Percentiles rank a stretch among this genome's conserved stretches.
Evolutionary conservation across 805 yeast genomes (phyloP).

Genomic region (Barnettozyma siamensis): DNA sequence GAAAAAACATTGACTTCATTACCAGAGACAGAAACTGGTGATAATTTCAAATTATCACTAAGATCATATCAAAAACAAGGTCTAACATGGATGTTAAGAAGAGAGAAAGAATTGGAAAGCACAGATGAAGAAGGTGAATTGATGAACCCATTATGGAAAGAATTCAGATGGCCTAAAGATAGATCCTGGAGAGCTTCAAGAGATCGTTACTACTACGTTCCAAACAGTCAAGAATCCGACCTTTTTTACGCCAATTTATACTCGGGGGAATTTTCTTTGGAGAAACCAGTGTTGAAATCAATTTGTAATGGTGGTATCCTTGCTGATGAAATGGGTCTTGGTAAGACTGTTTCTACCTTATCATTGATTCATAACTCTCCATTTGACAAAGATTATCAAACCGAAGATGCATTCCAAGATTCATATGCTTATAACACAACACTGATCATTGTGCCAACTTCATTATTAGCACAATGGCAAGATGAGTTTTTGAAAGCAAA

Average conservation of each 20-base stretch:
- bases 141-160: conserved; percentile 84
- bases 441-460: conserved; percentile 82
- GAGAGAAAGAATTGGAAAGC: conserved; percentile 54
- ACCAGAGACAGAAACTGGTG: conserved; percentile 52
- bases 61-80: conserved; percentile 83
- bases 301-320: conserved; percentile 75
- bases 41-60: conserved; percentile 49
- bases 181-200: conserved; percentile 32
- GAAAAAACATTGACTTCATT: conserved; percentile 47
- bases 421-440: conserved; percentile 67
- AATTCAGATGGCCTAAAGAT: conserved; percentile 66
- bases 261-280: conserved; percentile 70
- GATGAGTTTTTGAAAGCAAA: conserved; percentile 64
- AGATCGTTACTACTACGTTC: conserved; percentile 13
- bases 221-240: conserved; percentile 9
- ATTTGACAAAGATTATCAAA: conserved; percentile 32
- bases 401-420: neutral
- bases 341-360: conserved; percentile 83
- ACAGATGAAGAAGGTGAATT: conserved; percentile 43
- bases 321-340: conserved; percentile 97
- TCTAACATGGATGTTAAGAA: conserved; percentile 79
- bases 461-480: conserved; percentile 88
- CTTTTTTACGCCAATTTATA: conserved; percentile 72
- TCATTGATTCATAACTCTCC: conserved; percentile 67
- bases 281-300: conserved; percentile 59